Conservation (phyloP, 1,284 basidiomycete genomes). For the Pseudozyma thailandica region DNA sequence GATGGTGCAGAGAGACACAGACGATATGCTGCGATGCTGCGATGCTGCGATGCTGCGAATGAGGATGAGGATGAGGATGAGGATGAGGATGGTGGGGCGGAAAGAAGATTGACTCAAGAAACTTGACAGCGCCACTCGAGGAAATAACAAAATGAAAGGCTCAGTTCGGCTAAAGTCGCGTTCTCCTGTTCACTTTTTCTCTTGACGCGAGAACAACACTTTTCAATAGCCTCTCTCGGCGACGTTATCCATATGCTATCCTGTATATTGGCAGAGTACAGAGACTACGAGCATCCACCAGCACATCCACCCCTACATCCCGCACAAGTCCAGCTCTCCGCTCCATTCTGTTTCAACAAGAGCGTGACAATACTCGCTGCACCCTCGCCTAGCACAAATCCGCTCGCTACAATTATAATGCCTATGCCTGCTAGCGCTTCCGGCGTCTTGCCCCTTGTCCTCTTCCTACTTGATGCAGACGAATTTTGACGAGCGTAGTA, state of each 20-base stretch:
- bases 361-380: slow-evolving; percentile 85
- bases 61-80: neutral
- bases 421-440: slow-evolving; percentile 72
- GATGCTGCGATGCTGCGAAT: neutral
- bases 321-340: slow-evolving; percentile 80
- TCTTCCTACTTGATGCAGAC: slow-evolving; percentile 1
- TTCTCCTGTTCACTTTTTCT: slow-evolving; percentile 10
- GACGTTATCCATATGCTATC: too few relatives aligned
- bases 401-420: slow-evolving; percentile 88
- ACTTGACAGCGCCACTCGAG: slow-evolving; percentile 3
- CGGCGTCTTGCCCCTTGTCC: slow-evolving; percentile 2
- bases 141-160: slow-evolving; percentile 11
- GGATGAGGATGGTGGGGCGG: too few relatives aligned
- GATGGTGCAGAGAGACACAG: neutral
- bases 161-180: slow-evolving; percentile 7
- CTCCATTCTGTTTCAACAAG: slow-evolving; percentile 78
- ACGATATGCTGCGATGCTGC: neutral
- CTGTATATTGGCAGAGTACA: too few relatives aligned
- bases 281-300: slow-evolving; percentile 73
- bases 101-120: neutral
- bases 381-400: slow-evolving; percentile 92
- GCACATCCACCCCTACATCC: slow-evolving; percentile 81
- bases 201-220: slow-evolving; percentile 36
- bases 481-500: slow-evolving; percentile 68
- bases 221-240: neutral